Conservation (phyloP, 2,329 filamentous ascomycete genomes). For the Penicillium sp. region DNA sequence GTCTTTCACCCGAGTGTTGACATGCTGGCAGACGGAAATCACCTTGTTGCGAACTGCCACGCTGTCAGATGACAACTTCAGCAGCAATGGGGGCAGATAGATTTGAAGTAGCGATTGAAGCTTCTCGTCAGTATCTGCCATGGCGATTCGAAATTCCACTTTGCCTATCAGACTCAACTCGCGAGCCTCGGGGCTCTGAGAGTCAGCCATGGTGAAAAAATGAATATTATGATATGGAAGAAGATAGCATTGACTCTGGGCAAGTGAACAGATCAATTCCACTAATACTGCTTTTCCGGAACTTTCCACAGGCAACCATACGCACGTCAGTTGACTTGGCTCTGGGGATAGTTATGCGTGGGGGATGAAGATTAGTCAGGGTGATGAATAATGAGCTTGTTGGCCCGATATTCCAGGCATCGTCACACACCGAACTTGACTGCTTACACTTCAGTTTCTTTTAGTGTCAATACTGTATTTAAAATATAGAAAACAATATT, state of each 20-base stretch:
- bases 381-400: background rate
- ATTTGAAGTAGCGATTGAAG: slow-evolving; percentile 73
- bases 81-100: slow-evolving; percentile 76
- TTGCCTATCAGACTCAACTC: slow-evolving; percentile 82
- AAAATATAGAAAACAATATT: too few species aligned
- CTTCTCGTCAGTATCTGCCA: slow-evolving; percentile 80
- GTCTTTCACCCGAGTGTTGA: slow-evolving; percentile 64
- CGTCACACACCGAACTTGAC: background rate
- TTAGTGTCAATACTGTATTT: too few species aligned
- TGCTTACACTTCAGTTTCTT: too few species aligned
- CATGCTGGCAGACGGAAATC: slow-evolving; percentile 68
- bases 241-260: background rate
- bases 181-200: slow-evolving; percentile 51
- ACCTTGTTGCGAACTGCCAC: slow-evolving; percentile 77
- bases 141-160: slow-evolving; percentile 78
- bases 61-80: slow-evolving; percentile 83
- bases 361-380: slow-evolving; percentile 10
- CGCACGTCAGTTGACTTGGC: slow-evolving; percentile 11
- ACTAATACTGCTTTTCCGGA: background rate
- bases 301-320: slow-evolving; percentile 11
- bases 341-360: slow-evolving; percentile 2
- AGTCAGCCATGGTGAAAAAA: slow-evolving; percentile 32
- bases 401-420: background rate
- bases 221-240: background rate
- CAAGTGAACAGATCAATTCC: background rate